A percentile compares a stretch with the other conserved stretches of the same genome.
Conservation (phyloP, 2,329 filamentous ascomycete species). For the Colletotrichum spaethianum region DNA sequence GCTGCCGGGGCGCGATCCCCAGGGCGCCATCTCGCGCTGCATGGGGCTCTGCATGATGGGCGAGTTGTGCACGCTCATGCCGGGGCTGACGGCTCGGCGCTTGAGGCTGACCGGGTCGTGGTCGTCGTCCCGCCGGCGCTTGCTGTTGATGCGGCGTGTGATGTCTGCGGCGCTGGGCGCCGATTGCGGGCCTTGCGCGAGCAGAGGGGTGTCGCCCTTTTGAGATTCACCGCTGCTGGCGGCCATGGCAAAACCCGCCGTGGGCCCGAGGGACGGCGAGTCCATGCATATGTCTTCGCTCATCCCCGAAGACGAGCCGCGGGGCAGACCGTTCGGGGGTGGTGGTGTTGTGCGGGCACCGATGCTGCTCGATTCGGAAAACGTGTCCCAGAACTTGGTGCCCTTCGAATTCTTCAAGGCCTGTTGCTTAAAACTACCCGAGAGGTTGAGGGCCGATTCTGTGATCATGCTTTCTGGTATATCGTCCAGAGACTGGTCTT, state of each 20-base stretch:
- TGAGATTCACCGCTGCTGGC: conserved; percentile 42
- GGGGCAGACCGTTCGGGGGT: conserved; percentile 73
- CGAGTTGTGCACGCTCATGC: conserved; percentile 91
- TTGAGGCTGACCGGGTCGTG: conserved; percentile 92
- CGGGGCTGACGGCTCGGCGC: conserved; percentile 89
- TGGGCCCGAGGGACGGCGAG: conserved; percentile 67
- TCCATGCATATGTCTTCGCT: conserved; percentile 83
- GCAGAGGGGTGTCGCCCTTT: conserved; percentile 56
- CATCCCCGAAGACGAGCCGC: conserved; percentile 71
- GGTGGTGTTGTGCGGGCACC: conserved; percentile 70
- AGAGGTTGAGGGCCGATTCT: conserved; percentile 63
- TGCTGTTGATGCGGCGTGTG: conserved; percentile 82
- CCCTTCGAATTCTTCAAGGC: conserved; percentile 80
- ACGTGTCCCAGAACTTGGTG: conserved; percentile 82
- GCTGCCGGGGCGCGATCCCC: conserved; percentile 80
- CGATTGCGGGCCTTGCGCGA: conserved; percentile 50
- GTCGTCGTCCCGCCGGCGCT: conserved; percentile 91
- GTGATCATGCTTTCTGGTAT: conserved; percentile 80
- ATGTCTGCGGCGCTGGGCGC: conserved; percentile 80
- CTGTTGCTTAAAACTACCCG: conserved; percentile 82
- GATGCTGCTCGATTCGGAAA: conserved; percentile 76
- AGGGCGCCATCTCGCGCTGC: conserved; percentile 78
- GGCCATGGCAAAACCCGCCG: conserved; percentile 51
- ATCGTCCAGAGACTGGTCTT: conserved; percentile 74
- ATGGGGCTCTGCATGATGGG: conserved; percentile 89